These are phyloP conservation scores for Globisporangium takayamanum DNA, from an alignment of 352 stramenopile species.

Conservation along the genomic window DNA sequence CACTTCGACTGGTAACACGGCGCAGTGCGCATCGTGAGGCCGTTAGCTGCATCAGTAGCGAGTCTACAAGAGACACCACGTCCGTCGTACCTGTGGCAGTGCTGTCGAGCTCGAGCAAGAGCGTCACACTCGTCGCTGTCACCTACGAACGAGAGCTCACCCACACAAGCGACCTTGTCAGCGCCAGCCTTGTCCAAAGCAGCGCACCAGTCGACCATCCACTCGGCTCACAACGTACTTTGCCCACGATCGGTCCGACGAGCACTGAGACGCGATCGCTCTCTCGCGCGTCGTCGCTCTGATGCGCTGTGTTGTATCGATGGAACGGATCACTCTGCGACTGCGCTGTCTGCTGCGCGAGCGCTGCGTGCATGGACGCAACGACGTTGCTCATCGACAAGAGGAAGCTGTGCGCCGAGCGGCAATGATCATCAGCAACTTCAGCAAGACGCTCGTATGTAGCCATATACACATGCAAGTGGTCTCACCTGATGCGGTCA, in stretches of 20 bases:
- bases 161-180: neutral
- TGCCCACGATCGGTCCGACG: conserved; percentile 33
- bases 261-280: conserved; percentile 24
- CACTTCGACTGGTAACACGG: conserved; percentile 11
- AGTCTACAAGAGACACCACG: neutral
- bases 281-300: conserved; percentile 12
- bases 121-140: conserved; percentile 12
- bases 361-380: conserved; percentile 22
- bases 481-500: conserved; percentile 32
- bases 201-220: neutral
- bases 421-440: neutral
- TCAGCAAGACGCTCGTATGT: neutral
- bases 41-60: neutral
- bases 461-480: neutral
- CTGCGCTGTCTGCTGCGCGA: conserved; percentile 16
- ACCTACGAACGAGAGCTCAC: conserved; percentile 8
- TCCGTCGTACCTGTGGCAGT: conserved; percentile 5
- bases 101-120: conserved; percentile 36
- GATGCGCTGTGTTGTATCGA: conserved; percentile 29
- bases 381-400: conserved; percentile 32
- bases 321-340: conserved; percentile 16
- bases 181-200: neutral
- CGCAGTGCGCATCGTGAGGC: too few species aligned
- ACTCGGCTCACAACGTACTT: conserved; percentile 12
- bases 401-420: conserved; percentile 23